Evolutionary conservation across 2,329 filamentous ascomycete genomes (phyloP).

Genomic region (Neofusicoccum umdonicola): DNA sequence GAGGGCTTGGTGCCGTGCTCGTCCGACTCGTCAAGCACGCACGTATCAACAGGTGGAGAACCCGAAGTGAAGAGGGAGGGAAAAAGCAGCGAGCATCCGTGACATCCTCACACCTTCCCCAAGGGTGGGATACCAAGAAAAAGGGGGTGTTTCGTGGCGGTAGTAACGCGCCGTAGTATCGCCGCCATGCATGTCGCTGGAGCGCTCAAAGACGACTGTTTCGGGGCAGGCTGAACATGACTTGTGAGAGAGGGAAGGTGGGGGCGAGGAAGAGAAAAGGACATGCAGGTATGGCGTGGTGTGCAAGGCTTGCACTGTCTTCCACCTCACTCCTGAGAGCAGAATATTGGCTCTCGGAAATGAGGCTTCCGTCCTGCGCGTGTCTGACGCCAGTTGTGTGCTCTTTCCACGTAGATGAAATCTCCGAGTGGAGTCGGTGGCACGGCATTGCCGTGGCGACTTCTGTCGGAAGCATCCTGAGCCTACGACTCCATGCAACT

Average conservation of each 20-base stretch:
- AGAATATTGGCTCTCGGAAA: background rate
- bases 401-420: background rate
- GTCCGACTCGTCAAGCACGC: background rate
- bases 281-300: background rate
- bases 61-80: background rate
- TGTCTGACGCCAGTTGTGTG: background rate
- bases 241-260: background rate
- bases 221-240: background rate
- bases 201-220: background rate
- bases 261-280: background rate
- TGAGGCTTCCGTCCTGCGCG: background rate
- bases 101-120: background rate
- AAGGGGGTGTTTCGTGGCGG: conserved; percentile 2
- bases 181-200: background rate
- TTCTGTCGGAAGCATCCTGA: background rate
- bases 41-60: background rate
- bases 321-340: background rate
- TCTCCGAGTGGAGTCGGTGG: background rate
- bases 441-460: background rate
- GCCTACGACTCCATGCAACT: background rate
- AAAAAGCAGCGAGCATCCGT: background rate
- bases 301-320: conserved; percentile 8
- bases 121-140: background rate
- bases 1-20: background rate
- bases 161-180: background rate